Conservation (phyloP, 805 yeast genomes). For the Candida saitoana region DNA sequence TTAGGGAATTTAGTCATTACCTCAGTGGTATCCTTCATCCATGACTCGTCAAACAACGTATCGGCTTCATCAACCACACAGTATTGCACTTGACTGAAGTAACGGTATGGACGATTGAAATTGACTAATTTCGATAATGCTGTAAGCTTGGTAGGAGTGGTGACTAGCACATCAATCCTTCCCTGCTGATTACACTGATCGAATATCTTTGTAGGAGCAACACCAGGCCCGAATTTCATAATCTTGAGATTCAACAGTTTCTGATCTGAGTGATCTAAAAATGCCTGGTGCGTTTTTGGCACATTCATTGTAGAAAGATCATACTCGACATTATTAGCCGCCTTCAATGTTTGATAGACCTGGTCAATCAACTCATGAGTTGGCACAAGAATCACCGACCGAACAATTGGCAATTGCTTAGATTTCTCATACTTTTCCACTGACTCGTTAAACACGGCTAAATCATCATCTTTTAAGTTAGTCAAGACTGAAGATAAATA, state of each 20-base stretch:
- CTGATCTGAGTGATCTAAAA: conserved; percentile 21
- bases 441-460: conserved; percentile 18
- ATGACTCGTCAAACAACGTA: conserved; percentile 79
- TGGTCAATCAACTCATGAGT: conserved; percentile 87
- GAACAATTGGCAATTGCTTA: conserved; percentile 36
- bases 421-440: conserved; percentile 18
- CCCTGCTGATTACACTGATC: conserved; percentile 35
- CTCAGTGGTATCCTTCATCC: conserved; percentile 59
- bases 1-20: conserved; percentile 50
- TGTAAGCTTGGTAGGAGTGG: conserved; percentile 78
- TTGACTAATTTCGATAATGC: conserved; percentile 31
- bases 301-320: conserved; percentile 17
- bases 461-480: conserved; percentile 57
- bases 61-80: conserved; percentile 92
- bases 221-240: conserved; percentile 61
- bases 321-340: conserved; percentile 23
- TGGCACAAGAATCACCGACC: conserved; percentile 79
- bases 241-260: conserved; percentile 39
- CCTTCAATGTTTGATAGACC: conserved; percentile 47
- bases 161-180: conserved; percentile 73
- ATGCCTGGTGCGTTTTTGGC: conserved; percentile 17
- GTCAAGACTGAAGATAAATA: conserved; percentile 75
- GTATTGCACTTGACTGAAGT: conserved; percentile 46
- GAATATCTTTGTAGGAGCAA: conserved; percentile 50
- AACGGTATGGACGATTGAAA: conserved; percentile 27